These are phyloP conservation scores for Dioszegia hungarica DNA, from an alignment of 768 basidiomycete genomes.

Conservation along the genomic window DNA sequence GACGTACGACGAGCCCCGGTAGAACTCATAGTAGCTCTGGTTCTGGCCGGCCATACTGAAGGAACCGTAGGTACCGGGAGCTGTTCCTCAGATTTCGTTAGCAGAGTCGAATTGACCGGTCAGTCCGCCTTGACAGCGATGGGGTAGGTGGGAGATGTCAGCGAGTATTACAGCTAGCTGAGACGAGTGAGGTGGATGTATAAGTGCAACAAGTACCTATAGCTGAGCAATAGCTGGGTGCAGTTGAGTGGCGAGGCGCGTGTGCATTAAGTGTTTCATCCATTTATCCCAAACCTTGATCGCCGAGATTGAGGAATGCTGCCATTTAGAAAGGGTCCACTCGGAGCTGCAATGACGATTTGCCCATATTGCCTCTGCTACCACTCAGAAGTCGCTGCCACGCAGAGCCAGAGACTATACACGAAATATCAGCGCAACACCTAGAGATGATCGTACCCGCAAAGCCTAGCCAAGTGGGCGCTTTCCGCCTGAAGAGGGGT, in stretches of 20 bases:
- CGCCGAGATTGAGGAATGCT: neutral
- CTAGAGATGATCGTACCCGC: slow-evolving; percentile 23
- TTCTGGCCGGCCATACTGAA: slow-evolving; percentile 16
- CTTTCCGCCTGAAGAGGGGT: slow-evolving; percentile 30
- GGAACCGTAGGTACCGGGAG: neutral
- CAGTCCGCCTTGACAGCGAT: no score
- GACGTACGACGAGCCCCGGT: slow-evolving; percentile 41
- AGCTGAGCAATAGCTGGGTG: no score
- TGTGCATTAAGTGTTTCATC: neutral
- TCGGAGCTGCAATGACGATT: no score
- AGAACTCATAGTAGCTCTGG: slow-evolving; percentile 45
- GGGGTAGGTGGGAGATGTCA: no score
- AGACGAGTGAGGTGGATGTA: neutral
- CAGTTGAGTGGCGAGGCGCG: neutral
- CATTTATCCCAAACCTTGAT: neutral
- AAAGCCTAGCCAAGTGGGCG: neutral
- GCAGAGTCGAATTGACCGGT: no score
- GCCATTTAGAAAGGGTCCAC: no score
- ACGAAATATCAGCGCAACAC: neutral
- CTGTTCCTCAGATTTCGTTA: no score
- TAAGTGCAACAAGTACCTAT: no score
- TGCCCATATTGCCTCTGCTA: no score
- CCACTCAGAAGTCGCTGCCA: no score
- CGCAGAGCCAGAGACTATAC: no score
- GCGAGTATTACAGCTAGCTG: no score